Evolutionary conservation across 352 stramenopile genomes (phyloP).

Genomic region (Globisporangium nunn): DNA sequence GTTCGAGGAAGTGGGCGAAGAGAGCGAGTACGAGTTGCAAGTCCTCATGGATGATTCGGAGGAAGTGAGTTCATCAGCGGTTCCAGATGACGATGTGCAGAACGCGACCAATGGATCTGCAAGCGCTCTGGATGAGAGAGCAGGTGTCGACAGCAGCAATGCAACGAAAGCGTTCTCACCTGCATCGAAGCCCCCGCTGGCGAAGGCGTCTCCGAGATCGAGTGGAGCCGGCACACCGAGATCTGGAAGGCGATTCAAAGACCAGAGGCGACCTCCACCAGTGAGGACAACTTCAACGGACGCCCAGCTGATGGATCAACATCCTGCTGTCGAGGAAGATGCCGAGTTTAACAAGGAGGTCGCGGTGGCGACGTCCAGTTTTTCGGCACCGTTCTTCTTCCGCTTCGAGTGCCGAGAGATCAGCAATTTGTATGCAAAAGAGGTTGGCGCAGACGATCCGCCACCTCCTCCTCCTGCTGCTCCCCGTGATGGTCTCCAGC

Average conservation of each 20-base stretch:
- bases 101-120: neutral
- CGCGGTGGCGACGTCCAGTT: conserved; percentile 70
- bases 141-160: neutral
- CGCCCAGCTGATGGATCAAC: conserved; percentile 20
- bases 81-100: conserved; percentile 9
- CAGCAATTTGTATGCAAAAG: conserved; percentile 15
- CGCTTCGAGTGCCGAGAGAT: conserved; percentile 75
- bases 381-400: conserved; percentile 83
- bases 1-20: conserved; percentile 42
- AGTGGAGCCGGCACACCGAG: neutral
- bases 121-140: neutral
- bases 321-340: conserved; percentile 52
- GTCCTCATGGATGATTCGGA: conserved; percentile 61
- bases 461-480: neutral
- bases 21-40: conserved; percentile 53
- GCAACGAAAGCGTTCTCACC: conserved; percentile 5
- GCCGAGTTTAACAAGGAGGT: conserved; percentile 83
- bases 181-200: conserved; percentile 12
- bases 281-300: conserved; percentile 21
- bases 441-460: neutral
- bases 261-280: conserved; percentile 15
- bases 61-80: conserved; percentile 23
- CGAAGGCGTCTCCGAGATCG: conserved; percentile 7
- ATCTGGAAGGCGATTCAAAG: conserved; percentile 8
- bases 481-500: conserved; percentile 13